Base-by-base conservation (phyloP, 116 monocot genomes). In the Phalaenopsis hybrid region DNA sequence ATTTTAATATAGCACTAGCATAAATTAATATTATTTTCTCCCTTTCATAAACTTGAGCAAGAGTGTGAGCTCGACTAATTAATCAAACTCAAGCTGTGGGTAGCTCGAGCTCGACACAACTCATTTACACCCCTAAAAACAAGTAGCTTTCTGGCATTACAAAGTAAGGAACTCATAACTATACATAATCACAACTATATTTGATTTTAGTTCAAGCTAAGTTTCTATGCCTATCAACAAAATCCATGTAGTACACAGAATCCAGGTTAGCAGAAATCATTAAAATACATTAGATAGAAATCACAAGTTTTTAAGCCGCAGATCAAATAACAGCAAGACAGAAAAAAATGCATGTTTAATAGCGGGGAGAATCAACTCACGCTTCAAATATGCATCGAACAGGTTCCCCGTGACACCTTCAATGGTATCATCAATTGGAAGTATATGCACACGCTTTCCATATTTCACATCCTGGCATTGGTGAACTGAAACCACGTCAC, bases 401-500 rank as follows among this genome's bases (percentile, higher is more conserved):
- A 93, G 57, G 69, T 90, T 91, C 67, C 93, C 93, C 0, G 90
- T 85, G 68, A 93, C 81, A 31, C 93, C 93, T 77, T 93, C 91
- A 15, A 93, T 86, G 20, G 91, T 89, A 79, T 90, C 93, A 70
- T 93, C 91, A 65, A 93, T 82, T 4, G 90, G 93, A 49, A 93
- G 81, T 49, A 93, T 85, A 72, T 93, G 93, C 4, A 93, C 89
- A 10, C 93, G 82, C 59, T 90, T 90, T 48, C 93, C 90, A 82
- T 93, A 93, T 73, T 93, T 93, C 41, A 93, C 93, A 87, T 93
- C 91, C 57, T 81, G 88, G 80, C 92, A 92, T 59, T 90, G 90
- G 74, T 93, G 93, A 3, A 93, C 87, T 15, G 93, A 90, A 67
- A 93, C 82, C 20, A 93, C 89, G 61, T 93, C 93, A 18, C 91